A percentile compares a stretch with the other conserved stretches of the same genome.
These are phyloP conservation scores for Bathelium albidoporum DNA, from an alignment of 495 filamentous ascomycete species.

Conservation along the genomic window DNA sequence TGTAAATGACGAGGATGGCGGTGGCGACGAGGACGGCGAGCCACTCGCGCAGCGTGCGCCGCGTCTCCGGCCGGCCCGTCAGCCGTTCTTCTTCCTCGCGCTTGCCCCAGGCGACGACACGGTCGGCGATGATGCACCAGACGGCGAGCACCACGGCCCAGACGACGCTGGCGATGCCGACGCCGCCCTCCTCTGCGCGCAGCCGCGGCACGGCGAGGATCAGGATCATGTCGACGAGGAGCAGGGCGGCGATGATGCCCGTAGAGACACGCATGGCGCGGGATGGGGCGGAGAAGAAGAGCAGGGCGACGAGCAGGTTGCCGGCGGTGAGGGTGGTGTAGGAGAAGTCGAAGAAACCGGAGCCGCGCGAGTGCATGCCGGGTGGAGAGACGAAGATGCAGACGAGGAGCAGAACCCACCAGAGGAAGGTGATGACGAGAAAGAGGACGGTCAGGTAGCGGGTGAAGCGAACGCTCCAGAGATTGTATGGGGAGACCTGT, in stretches of 20 bases:
- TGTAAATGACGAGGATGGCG: conserved; percentile 54
- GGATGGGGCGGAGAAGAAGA: conserved; percentile 81
- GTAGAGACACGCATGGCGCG: conserved; percentile 61
- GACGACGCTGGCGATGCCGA: conserved; percentile 71
- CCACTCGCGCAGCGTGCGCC: conserved; percentile 76
- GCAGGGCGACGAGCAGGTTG: conserved; percentile 61
- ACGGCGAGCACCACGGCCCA: conserved; percentile 59
- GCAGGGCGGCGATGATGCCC: conserved; percentile 53
- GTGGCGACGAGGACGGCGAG: conserved; percentile 66
- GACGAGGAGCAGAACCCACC: conserved; percentile 83
- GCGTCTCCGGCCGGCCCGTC: conserved; percentile 79
- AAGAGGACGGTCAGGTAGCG: conserved; percentile 66
- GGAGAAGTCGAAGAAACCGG: conserved; percentile 61
- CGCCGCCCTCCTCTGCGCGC: conserved; percentile 78
- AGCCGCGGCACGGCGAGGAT: conserved; percentile 62
- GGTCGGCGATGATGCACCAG: conserved; percentile 52
- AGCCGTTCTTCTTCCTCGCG: conserved; percentile 82
- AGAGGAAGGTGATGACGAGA: conserved; percentile 63
- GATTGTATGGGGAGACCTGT: conserved; percentile 88
- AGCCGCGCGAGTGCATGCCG: conserved; percentile 71
- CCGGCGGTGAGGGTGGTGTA: conserved; percentile 64
- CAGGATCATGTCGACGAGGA: conserved; percentile 69
- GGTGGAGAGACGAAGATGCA: conserved; percentile 83
- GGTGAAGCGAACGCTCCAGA: conserved; percentile 74
- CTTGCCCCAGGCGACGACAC: conserved; percentile 85